Evolutionary conservation across 345 rosid genomes (phyloP).

Genomic region (Populus davidiana): DNA sequence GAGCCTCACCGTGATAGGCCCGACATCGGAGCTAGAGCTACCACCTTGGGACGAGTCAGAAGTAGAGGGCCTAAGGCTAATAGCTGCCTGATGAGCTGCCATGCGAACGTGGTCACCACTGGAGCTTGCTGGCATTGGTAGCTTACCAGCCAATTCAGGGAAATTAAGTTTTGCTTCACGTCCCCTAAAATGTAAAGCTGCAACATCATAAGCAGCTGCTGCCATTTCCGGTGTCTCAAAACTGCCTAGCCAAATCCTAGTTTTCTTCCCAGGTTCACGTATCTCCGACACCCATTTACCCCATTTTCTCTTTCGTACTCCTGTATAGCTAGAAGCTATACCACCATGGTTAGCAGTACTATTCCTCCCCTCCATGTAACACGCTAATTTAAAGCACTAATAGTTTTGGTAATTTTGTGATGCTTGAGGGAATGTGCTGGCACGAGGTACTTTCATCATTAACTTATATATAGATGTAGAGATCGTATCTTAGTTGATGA

Average conservation of each 20-base stretch:
- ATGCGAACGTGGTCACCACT: constrained; percentile 53
- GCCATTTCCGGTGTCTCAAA: constrained; percentile 84
- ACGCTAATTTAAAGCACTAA: background rate
- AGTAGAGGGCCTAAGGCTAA: background rate
- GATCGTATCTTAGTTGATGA: background rate
- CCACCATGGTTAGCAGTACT: background rate
- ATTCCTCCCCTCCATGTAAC: too few relatives aligned
- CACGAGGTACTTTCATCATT: background rate
- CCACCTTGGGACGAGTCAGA: background rate
- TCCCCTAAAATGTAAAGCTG: constrained; percentile 67
- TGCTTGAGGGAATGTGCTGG: background rate
- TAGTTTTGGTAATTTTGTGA: background rate
- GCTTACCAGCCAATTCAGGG: constrained; percentile 40
- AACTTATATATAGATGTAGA: constrained; percentile 20
- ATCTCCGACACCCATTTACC: constrained; percentile 97
- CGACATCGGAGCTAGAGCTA: background rate
- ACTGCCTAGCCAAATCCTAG: constrained; percentile 87
- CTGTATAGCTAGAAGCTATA: constrained; percentile 40
- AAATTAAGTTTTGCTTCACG: constrained; percentile 61
- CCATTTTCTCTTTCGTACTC: constrained; percentile 82
- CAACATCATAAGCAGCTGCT: constrained; percentile 82
- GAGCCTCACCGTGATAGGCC: constrained; percentile 49
- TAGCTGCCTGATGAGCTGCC: constrained; percentile 68
- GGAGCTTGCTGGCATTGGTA: constrained; percentile 60
- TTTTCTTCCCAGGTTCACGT: constrained; percentile 78